A percentile compares a stretch with the other conserved stretches of the same genome.
phyloP scores from a whole-genome alignment of 257 asterid genomes.

The Agastache rugosa region DNA sequence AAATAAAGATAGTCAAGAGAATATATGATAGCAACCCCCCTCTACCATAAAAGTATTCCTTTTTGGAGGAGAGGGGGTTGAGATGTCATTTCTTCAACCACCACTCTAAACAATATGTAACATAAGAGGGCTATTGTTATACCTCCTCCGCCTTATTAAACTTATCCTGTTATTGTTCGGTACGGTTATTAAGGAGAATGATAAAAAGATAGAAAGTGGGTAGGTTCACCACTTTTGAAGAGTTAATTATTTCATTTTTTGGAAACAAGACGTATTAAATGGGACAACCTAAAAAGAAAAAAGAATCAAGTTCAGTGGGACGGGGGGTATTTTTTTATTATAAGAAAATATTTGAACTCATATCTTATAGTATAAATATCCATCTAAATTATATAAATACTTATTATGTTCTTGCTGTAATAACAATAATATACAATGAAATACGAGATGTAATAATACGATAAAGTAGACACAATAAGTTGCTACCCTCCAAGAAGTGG shows the following conservation, averaged over 20 bases:
- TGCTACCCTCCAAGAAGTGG: neutral
- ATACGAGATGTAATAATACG: neutral
- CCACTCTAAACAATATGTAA: slow-evolving; percentile 33
- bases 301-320: too few species aligned
- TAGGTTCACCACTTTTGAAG: too few species aligned
- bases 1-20: slow-evolving; percentile 43
- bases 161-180: too few species aligned
- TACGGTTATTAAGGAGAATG: too few species aligned
- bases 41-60: slow-evolving; percentile 34
- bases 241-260: too few species aligned
- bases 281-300: too few species aligned
- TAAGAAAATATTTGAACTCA: neutral
- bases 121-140: too few species aligned
- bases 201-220: too few species aligned
- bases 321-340: too few species aligned
- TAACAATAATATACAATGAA: neutral
- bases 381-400: neutral
- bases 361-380: neutral
- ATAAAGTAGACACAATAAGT: neutral
- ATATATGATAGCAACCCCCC: slow-evolving; percentile 47
- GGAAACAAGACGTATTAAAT: too few species aligned
- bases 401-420: neutral
- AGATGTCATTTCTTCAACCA: slow-evolving; percentile 53
- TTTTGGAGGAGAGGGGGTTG: slow-evolving; percentile 36
- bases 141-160: too few species aligned